A percentile compares a stretch with the other conserved stretches of the same genome.
Conservation (phyloP, 2,329 filamentous ascomycete genomes). For the Bipolaris sorokiniana region DNA sequence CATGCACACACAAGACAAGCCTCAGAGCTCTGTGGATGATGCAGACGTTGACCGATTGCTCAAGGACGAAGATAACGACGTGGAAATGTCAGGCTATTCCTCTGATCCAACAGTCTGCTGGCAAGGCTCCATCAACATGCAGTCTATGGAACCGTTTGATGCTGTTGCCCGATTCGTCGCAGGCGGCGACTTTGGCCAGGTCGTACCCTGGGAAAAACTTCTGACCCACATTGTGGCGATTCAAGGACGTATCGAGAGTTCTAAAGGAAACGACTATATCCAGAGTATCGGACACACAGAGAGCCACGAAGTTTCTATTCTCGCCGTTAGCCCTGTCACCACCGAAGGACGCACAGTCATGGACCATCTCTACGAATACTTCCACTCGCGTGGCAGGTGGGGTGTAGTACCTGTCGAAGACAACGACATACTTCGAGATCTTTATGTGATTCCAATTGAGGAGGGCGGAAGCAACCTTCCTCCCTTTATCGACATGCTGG, state of each 20-base stretch:
- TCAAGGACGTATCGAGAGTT: slow-evolving; percentile 79
- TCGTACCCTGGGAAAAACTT: slow-evolving; percentile 74
- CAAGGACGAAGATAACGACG: slow-evolving; percentile 78
- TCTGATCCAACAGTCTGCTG: slow-evolving; percentile 71
- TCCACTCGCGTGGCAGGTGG: slow-evolving; percentile 79
- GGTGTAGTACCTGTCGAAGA: slow-evolving; percentile 72
- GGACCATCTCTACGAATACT: slow-evolving; percentile 83
- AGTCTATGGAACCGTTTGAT: slow-evolving; percentile 74
- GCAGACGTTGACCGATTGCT: slow-evolving; percentile 89
- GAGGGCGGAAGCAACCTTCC: slow-evolving; percentile 72
- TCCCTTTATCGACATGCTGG: slow-evolving; percentile 87
- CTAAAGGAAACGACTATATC: slow-evolving; percentile 87
- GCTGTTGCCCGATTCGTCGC: slow-evolving; percentile 83
- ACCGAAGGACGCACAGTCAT: slow-evolving; percentile 67
- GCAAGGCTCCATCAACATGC: slow-evolving; percentile 64
- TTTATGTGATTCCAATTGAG: slow-evolving; percentile 87
- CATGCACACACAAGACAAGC: slow-evolving; percentile 51
- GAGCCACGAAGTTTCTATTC: slow-evolving; percentile 82
- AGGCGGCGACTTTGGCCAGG: slow-evolving; percentile 75
- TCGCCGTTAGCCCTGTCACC: slow-evolving; percentile 70
- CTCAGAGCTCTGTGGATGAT: slow-evolving; percentile 70
- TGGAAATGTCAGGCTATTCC: slow-evolving; percentile 77
- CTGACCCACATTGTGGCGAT: slow-evolving; percentile 74
- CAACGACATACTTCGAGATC: slow-evolving; percentile 82
- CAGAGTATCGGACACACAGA: slow-evolving; percentile 83